Conservation (phyloP, 1,139 yeast genomes). For the Yamadazyma dendronema region DNA sequence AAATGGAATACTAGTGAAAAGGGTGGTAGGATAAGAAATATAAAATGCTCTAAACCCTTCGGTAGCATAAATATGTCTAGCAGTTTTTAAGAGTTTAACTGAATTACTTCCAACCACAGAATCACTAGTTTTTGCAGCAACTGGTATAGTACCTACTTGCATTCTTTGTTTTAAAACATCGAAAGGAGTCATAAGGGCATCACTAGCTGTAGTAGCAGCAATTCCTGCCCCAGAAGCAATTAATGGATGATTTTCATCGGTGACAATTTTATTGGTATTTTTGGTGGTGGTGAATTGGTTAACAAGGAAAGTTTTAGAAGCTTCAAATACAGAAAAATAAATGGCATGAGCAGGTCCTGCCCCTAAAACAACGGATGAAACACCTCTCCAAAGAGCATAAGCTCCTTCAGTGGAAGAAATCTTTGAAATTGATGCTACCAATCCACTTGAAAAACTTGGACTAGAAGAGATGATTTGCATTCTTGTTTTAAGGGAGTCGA, state of each 20-base stretch:
- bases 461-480: constrained; percentile 71
- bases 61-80: constrained; percentile 52
- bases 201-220: constrained; percentile 91
- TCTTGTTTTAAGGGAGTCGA: constrained; percentile 92
- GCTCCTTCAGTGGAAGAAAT: constrained; percentile 92
- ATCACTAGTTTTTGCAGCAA: constrained; percentile 7
- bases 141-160: constrained; percentile 36
- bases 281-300: constrained; percentile 34
- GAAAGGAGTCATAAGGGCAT: constrained; percentile 97
- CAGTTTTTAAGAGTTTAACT: constrained; percentile 34
- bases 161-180: constrained; percentile 85
- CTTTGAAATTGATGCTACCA: constrained; percentile 62
- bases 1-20: constrained; percentile 91
- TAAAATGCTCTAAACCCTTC: constrained; percentile 89
- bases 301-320: constrained; percentile 63
- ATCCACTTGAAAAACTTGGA: constrained; percentile 35
- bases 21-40: constrained; percentile 92
- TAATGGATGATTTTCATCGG: constrained; percentile 71
- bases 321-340: constrained; percentile 93
- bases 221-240: constrained; percentile 88
- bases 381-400: constrained; percentile 89
- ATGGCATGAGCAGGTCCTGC: constrained; percentile 99
- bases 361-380: constrained; percentile 87
- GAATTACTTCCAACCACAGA: constrained; percentile 15
- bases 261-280: constrained; percentile 38